Percentiles rank a stretch among this genome's conserved stretches.
phyloP scores from a whole-genome alignment of 1,284 basidiomycete species.

The Erythrobasidium hasegawianum region DNA sequence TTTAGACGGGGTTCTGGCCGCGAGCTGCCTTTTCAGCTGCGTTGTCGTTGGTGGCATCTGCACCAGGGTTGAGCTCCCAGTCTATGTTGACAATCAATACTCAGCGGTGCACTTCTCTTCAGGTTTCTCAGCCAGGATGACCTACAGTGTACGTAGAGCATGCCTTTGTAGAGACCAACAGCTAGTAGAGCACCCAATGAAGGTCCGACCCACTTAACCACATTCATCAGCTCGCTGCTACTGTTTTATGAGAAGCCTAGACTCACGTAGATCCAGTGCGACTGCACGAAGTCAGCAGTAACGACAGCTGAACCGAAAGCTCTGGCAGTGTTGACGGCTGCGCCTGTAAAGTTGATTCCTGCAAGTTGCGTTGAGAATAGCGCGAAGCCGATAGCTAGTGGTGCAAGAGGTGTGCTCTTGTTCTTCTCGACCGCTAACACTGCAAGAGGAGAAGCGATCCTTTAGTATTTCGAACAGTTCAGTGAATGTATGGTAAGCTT shows the following conservation, averaged over 20 bases:
- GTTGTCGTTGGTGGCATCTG: constrained; percentile 52
- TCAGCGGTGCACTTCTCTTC: too few species aligned
- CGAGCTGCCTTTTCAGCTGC: constrained; percentile 9
- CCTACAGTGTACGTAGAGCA: constrained; percentile 52
- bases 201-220: constrained; percentile 63
- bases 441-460: too few species aligned
- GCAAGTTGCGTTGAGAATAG: constrained; percentile 39
- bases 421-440: background rate
- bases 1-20: too few species aligned
- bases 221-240: too few species aligned
- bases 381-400: constrained; percentile 37
- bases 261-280: constrained; percentile 58
- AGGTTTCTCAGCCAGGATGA: too few species aligned
- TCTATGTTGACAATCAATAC: too few species aligned
- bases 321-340: constrained; percentile 36
- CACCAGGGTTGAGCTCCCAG: constrained; percentile 57
- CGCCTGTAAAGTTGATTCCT: constrained; percentile 38
- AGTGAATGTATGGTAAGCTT: too few species aligned
- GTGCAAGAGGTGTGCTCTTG: constrained; percentile 28
- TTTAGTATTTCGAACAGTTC: background rate
- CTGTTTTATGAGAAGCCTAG: too few species aligned
- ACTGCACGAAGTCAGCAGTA: constrained; percentile 51
- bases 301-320: constrained; percentile 41
- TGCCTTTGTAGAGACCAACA: constrained; percentile 56
- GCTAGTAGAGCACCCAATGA: constrained; percentile 61